Evolutionary conservation across 495 filamentous ascomycete genomes (phyloP).

Genomic region (Schizothecium vesticola): DNA sequence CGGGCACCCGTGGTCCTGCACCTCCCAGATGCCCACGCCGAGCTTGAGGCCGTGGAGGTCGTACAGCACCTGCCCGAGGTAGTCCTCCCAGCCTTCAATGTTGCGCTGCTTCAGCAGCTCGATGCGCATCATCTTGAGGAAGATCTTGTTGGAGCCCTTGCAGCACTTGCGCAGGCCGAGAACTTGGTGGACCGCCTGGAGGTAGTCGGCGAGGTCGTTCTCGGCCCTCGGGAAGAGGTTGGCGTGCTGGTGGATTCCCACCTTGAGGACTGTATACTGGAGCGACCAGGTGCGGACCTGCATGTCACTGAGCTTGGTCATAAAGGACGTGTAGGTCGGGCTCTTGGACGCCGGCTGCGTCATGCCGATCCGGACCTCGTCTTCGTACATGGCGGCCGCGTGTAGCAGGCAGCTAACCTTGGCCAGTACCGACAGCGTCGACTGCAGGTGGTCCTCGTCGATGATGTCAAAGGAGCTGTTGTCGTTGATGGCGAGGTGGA

Average conservation of each 20-base stretch:
- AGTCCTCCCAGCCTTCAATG: conserved; percentile 65
- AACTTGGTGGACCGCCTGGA: conserved; percentile 74
- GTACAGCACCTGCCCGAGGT: conserved; percentile 80
- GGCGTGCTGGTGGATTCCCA: conserved; percentile 62
- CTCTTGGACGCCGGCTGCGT: conserved; percentile 34
- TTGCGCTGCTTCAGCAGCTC: conserved; percentile 64
- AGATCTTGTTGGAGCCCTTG: conserved; percentile 74
- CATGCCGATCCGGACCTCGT: conserved; percentile 71
- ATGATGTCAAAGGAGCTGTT: conserved; percentile 75
- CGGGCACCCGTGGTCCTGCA: conserved; percentile 70
- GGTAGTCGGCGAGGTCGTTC: conserved; percentile 66
- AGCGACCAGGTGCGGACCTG: conserved; percentile 84
- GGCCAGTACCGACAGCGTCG: conserved; percentile 62
- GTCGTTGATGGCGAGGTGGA: conserved; percentile 60
- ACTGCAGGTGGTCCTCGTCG: conserved; percentile 66
- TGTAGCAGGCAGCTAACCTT: conserved; percentile 68
- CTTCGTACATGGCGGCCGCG: conserved; percentile 72
- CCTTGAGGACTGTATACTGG: conserved; percentile 66
- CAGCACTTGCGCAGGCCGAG: conserved; percentile 84
- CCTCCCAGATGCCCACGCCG: conserved; percentile 58
- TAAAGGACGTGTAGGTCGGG: conserved; percentile 47
- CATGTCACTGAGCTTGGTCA: conserved; percentile 77
- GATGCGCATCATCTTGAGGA: conserved; percentile 81
- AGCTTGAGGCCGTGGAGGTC: conserved; percentile 83
- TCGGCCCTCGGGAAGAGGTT: conserved; percentile 55